Evolutionary conservation across 1,139 yeast genomes (phyloP), one percentile per base, ranked within the genome.

Genomic region (Kodamaea arcana): DNA sequence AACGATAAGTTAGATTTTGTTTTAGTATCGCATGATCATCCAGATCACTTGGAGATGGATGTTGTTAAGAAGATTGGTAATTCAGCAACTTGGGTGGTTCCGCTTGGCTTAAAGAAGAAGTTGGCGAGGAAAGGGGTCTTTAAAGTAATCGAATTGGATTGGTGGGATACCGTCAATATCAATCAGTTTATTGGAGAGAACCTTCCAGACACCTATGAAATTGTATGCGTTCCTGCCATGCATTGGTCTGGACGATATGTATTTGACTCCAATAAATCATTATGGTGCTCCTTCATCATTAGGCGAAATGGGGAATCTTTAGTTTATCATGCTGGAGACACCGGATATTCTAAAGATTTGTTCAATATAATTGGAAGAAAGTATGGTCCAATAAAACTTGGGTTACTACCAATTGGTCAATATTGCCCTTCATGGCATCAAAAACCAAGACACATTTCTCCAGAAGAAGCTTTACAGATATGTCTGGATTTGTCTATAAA

Each of bases 351-450:
- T 30, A 54, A 71, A 29, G 94, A 80, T 30, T 58, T 90, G 34
- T 90, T 84, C 58, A 63, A 66, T 13, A 67, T 78, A 13, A 83
- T 90, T 27, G 78, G 83, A 2, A 59, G 69, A 29, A 73, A 68
- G 30, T 80, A 72, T 52, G 94, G 95, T 0, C 69, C 78, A 0
- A 75, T 83, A 7, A 64, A 63, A 31, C 64, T 90, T 18, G 86
- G 94, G 1, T 69, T 90, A 58, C 60, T 90, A 10, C 97, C 97
- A 0, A 87, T 94, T 43, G 97, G 97, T 0, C 97, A 94, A 42
- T 90, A 90, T 56, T 83, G 92, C 48, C 97, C 97, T 0, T 78
- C 86, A 45, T 87, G 96, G 96, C 97, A 88, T 51, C 90, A 90
- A 50, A 75, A 76, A 39, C 94, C 96, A 4, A 74, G 96, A 45